These are phyloP conservation scores for Aspergillus udagawae DNA, from an alignment of 2,329 filamentous ascomycete genomes.

Conservation along the genomic window DNA sequence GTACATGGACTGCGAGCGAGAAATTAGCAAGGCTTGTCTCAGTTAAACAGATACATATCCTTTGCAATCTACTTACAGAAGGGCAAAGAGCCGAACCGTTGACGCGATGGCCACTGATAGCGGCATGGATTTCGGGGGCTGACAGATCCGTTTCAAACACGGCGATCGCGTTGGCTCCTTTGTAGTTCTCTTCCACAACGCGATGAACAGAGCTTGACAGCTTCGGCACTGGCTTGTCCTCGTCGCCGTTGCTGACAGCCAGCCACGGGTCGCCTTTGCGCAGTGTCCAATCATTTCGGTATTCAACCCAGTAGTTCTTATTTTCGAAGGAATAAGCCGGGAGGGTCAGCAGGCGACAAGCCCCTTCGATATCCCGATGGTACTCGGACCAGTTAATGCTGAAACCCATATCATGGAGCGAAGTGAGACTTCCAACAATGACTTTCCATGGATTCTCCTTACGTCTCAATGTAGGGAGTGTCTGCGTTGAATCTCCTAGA, in stretches of 20 bases:
- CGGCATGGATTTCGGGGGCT: conserved; percentile 29
- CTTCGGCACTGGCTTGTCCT: too few species aligned
- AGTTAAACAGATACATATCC: neutral
- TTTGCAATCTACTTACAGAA: conserved; percentile 21
- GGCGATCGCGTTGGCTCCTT: conserved; percentile 23
- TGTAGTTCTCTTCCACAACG: conserved; percentile 24
- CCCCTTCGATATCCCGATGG: conserved; percentile 43
- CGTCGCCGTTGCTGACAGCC: too few species aligned
- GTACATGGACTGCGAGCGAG: conserved; percentile 25
- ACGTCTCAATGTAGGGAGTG: conserved; percentile 37
- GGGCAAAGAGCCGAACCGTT: conserved; percentile 35
- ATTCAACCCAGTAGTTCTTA: conserved; percentile 40
- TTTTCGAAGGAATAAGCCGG: too few species aligned
- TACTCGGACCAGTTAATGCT: conserved; percentile 42
- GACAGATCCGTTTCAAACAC: conserved; percentile 34
- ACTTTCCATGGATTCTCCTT: conserved; percentile 43
- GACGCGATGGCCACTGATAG: conserved; percentile 36
- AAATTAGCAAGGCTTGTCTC: conserved; percentile 1
- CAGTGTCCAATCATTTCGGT: conserved; percentile 33
- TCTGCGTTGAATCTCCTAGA: conserved; percentile 56
- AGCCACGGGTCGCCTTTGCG: conserved; percentile 18
- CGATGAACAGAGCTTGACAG: conserved; percentile 18
- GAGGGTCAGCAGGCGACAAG: conserved; percentile 6
- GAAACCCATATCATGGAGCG: conserved; percentile 36
- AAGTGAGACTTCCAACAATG: conserved; percentile 31